phyloP scores from a whole-genome alignment of 768 basidiomycete species.

The Tylopilus rubrobrunneus region DNA sequence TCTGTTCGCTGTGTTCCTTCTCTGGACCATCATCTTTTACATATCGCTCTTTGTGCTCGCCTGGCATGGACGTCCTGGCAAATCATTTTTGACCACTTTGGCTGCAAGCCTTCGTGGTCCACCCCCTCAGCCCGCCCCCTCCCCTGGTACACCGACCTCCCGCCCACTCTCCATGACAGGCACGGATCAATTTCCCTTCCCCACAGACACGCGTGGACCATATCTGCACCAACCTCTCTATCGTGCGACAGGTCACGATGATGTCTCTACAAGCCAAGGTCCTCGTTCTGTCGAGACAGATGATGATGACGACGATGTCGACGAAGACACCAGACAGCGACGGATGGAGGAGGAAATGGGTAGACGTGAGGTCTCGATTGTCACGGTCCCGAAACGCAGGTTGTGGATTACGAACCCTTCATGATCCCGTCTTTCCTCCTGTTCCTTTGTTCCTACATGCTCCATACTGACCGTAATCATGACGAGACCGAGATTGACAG shows the following conservation, averaged over 20 bases:
- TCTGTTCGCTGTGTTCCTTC: slow-evolving; percentile 61
- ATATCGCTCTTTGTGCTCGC: slow-evolving; percentile 47
- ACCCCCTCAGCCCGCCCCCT: slow-evolving; percentile 27
- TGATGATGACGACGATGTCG: slow-evolving; percentile 65
- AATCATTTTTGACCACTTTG: slow-evolving; percentile 53
- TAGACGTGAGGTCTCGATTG: slow-evolving; percentile 78
- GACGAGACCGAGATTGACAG: slow-evolving; percentile 11
- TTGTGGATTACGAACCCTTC: slow-evolving; percentile 71
- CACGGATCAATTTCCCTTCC: slow-evolving; percentile 43
- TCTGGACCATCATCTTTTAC: slow-evolving; percentile 61
- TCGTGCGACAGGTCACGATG: slow-evolving; percentile 45
- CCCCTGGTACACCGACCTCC: slow-evolving; percentile 35
- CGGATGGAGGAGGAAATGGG: slow-evolving; percentile 81
- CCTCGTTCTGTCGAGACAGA: slow-evolving; percentile 53
- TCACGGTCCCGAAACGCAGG: slow-evolving; percentile 69
- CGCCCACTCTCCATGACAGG: slow-evolving; percentile 39
- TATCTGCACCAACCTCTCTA: slow-evolving; percentile 68
- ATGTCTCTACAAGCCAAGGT: slow-evolving; percentile 34
- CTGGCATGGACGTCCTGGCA: slow-evolving; percentile 54
- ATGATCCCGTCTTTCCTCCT: slow-evolving; percentile 17
- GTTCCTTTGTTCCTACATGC: slow-evolving; percentile 10
- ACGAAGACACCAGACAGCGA: slow-evolving; percentile 69
- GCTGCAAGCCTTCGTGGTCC: slow-evolving; percentile 41
- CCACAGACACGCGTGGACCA: slow-evolving; percentile 47
- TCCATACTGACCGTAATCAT: slow-evolving; percentile 22